Evolutionary conservation across 805 yeast genomes (phyloP).

Genomic region (Sugiyamaella valdiviana): DNA sequence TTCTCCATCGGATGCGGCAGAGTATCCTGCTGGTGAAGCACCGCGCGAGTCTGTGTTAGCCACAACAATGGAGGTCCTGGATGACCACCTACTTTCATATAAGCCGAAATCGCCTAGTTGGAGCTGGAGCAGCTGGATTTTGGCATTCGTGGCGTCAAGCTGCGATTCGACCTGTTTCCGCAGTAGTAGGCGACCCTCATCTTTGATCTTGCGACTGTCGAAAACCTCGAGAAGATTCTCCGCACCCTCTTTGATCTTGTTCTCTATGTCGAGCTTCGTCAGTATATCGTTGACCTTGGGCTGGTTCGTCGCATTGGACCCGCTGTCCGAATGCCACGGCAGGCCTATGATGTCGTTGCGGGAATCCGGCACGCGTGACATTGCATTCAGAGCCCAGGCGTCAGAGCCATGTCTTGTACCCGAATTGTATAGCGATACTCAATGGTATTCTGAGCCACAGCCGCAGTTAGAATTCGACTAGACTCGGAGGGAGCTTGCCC

Average conservation of each 20-base stretch:
- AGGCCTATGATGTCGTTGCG: constrained; percentile 14
- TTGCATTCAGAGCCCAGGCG: background rate
- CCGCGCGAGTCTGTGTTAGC: background rate
- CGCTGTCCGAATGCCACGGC: constrained; percentile 12
- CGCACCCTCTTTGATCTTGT: constrained; percentile 34
- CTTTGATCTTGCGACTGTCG: constrained; percentile 19
- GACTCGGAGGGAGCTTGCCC: too few species aligned
- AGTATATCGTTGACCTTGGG: constrained; percentile 22
- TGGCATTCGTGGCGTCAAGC: constrained; percentile 27
- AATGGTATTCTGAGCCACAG: too few species aligned
- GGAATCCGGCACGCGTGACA: constrained; percentile 9
- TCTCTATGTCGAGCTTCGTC: constrained; percentile 32
- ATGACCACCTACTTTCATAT: background rate
- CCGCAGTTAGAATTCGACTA: too few species aligned
- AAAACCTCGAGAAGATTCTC: constrained; percentile 31
- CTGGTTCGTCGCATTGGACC: constrained; percentile 10
- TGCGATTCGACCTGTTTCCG: constrained; percentile 25
- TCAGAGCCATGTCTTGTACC: background rate
- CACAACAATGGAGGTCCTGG: background rate
- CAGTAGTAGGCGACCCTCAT: constrained; percentile 16
- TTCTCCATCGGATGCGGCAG: background rate
- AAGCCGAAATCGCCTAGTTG: constrained; percentile 21
- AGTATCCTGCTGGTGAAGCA: background rate
- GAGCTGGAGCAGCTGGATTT: constrained; percentile 21
- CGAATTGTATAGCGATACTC: background rate